These are phyloP conservation scores for Fraxinus nigra DNA, from an alignment of 305 asterid genomes.

Conservation along the genomic window DNA sequence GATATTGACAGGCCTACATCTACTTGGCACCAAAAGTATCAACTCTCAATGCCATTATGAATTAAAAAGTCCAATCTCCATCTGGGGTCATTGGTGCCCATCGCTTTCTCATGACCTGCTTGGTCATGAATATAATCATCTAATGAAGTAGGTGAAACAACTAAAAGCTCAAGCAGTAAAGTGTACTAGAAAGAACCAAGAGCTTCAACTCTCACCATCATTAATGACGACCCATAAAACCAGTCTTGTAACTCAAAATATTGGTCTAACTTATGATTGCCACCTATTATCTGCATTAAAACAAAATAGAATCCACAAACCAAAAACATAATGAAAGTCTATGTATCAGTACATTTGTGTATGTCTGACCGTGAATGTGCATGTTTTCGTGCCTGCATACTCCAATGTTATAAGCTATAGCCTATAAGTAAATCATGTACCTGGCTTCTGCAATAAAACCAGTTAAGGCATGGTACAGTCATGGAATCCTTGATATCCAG, in stretches of 20 bases:
- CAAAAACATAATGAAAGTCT: not conserved
- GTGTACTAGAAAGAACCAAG: slow-evolving; percentile 8
- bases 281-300: not conserved
- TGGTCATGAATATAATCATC: not conserved
- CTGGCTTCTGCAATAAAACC: not conserved
- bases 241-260: not conserved
- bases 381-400: not conserved
- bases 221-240: not conserved
- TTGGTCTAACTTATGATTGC: not conserved
- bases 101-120: not conserved
- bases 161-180: not conserved
- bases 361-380: not conserved
- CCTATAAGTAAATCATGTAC: not conserved
- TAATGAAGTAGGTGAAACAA: not conserved
- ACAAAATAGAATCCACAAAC: not conserved
- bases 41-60: not conserved
- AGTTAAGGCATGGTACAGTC: slow-evolving; percentile 2
- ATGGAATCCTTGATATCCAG: slow-evolving; percentile 18
- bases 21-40: not conserved
- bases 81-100: not conserved
- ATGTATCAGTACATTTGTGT: not conserved
- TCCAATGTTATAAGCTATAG: not conserved
- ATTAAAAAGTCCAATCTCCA: not conserved
- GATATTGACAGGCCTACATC: not conserved
- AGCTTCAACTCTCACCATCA: slow-evolving; percentile 18